These are phyloP conservation scores for Melanomma pulvis-pyrius DNA, from an alignment of 495 filamentous ascomycete species.

Conservation along the genomic window DNA sequence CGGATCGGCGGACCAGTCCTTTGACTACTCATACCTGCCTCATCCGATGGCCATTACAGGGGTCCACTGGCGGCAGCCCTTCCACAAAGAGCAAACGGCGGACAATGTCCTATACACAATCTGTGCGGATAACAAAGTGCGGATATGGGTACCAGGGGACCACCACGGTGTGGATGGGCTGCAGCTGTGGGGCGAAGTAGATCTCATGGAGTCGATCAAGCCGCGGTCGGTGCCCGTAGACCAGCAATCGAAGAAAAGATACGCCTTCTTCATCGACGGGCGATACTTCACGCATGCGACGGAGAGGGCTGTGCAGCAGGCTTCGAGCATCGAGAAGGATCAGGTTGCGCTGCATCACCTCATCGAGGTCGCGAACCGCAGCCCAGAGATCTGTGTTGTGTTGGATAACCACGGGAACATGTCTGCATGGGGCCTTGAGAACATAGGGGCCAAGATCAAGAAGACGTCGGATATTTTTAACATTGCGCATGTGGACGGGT, in stretches of 20 bases:
- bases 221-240: conserved; percentile 50
- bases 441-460: conserved; percentile 74
- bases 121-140: conserved; percentile 78
- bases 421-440: conserved; percentile 94
- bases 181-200: conserved; percentile 80
- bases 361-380: conserved; percentile 80
- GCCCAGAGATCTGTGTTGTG: conserved; percentile 84
- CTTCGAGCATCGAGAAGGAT: conserved; percentile 60
- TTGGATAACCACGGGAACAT: conserved; percentile 83
- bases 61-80: conserved; percentile 81
- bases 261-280: conserved; percentile 84
- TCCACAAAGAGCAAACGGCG: conserved; percentile 72
- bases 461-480: conserved; percentile 79
- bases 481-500: conserved; percentile 76
- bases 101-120: conserved; percentile 94
- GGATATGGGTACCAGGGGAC: conserved; percentile 82
- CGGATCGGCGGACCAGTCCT: conserved; percentile 77
- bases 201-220: conserved; percentile 75
- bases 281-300: conserved; percentile 75
- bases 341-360: conserved; percentile 78
- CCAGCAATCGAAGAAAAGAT: conserved; percentile 54
- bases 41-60: conserved; percentile 80
- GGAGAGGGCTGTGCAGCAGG: conserved; percentile 70
- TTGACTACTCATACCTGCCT: conserved; percentile 86
- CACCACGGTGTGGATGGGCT: conserved; percentile 70